Conservation (phyloP, 768 basidiomycete genomes). For the Hygrophorus pudorinus region DNA sequence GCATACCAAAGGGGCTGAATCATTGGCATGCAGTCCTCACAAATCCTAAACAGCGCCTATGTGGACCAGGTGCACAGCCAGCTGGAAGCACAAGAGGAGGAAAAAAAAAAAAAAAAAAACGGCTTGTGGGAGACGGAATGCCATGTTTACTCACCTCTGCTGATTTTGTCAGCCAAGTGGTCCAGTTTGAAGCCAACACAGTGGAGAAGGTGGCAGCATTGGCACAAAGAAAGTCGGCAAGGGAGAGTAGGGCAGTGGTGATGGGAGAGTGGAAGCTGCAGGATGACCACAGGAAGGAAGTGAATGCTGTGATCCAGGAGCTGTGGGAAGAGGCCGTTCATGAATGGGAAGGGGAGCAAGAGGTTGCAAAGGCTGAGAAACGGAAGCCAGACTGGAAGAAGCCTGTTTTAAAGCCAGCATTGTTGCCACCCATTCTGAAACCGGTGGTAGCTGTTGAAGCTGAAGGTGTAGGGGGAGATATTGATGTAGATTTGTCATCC, state of each 20-base stretch:
- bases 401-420: too few species aligned
- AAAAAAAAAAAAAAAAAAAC: conserved; percentile 12
- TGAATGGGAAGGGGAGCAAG: conserved; percentile 2
- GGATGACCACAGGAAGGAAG: conserved; percentile 10
- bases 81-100: conserved; percentile 15
- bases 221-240: conserved; percentile 6
- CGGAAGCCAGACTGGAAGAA: not conserved
- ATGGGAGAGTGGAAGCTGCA: conserved; percentile 12
- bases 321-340: not conserved
- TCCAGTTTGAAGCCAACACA: conserved; percentile 1
- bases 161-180: conserved; percentile 13
- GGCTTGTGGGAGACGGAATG: conserved; percentile 16
- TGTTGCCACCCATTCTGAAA: conserved; percentile 1
- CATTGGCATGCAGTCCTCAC: conserved; percentile 13
- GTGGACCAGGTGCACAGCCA: conserved; percentile 10
- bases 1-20: conserved; percentile 2
- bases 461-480: too few species aligned
- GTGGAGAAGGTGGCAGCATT: conserved; percentile 7
- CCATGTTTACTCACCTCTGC: conserved; percentile 14
- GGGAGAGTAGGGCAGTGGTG: conserved; percentile 6
- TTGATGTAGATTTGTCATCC: too few species aligned
- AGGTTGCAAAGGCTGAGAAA: not conserved
- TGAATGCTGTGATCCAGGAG: conserved; percentile 4
- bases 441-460: too few species aligned
- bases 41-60: conserved; percentile 17